phyloP scores from a whole-genome alignment of 768 basidiomycete species.

The Phylloporus scabripes region DNA sequence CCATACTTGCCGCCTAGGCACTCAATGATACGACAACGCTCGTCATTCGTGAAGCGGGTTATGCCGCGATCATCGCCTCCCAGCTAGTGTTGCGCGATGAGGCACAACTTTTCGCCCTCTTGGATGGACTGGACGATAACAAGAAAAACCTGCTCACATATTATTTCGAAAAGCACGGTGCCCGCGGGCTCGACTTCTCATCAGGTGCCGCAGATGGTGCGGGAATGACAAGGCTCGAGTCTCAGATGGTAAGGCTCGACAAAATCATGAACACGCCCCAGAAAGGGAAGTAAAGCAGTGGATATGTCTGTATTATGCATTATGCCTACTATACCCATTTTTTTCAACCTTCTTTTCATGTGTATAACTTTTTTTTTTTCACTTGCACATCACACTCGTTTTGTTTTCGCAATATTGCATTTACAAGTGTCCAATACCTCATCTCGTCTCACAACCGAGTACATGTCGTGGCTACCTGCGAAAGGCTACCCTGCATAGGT shows the following conservation, averaged over 20 bases:
- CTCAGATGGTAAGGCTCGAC: slow-evolving; percentile 77
- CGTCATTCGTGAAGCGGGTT: slow-evolving; percentile 80
- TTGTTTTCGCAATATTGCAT: slow-evolving; percentile 11
- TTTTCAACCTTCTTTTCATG: neutral
- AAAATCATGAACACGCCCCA: slow-evolving; percentile 73
- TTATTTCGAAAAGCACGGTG: slow-evolving; percentile 83
- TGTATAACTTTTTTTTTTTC: slow-evolving; percentile 2
- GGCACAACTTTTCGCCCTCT: slow-evolving; percentile 70
- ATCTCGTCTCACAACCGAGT: neutral
- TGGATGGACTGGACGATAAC: slow-evolving; percentile 81
- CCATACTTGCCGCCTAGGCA: slow-evolving; percentile 38
- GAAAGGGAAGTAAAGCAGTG: slow-evolving; percentile 21
- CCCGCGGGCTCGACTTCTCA: slow-evolving; percentile 43
- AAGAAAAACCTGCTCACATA: slow-evolving; percentile 90
- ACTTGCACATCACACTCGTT: slow-evolving; percentile 12
- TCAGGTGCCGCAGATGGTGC: slow-evolving; percentile 30
- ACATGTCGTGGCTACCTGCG: slow-evolving; percentile 18
- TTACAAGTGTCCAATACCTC: slow-evolving; percentile 7
- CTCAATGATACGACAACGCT: slow-evolving; percentile 67
- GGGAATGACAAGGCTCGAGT: slow-evolving; percentile 67
- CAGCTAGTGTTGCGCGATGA: slow-evolving; percentile 81
- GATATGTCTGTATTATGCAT: slow-evolving; percentile 1
- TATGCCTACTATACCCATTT: too few relatives aligned
- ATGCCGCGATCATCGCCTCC: slow-evolving; percentile 76
- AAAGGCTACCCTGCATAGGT: slow-evolving; percentile 26